Percentiles rank a stretch among this genome's conserved stretches.
These are phyloP conservation scores for Eurotiales sp. DNA, from an alignment of 2,329 filamentous ascomycete species.

Conservation along the genomic window DNA sequence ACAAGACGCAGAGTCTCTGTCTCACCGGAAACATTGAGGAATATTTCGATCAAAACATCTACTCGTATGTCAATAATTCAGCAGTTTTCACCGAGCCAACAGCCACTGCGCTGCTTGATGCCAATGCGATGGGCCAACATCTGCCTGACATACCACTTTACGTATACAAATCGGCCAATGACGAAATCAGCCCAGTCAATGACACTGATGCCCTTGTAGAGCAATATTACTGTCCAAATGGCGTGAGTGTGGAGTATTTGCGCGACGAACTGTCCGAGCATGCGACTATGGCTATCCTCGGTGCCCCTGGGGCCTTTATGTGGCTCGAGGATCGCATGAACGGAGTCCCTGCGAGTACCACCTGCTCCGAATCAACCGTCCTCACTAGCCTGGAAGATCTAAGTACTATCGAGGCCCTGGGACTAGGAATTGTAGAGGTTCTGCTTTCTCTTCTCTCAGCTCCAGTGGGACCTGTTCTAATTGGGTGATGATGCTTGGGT, in stretches of 20 bases:
- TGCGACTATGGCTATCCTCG: conserved; percentile 30
- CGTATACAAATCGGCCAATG: conserved; percentile 49
- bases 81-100: conserved; percentile 17
- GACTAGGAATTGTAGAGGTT: conserved; percentile 10
- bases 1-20: conserved; percentile 21
- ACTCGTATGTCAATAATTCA: conserved; percentile 19
- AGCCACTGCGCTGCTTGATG: conserved; percentile 17
- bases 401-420: conserved; percentile 11
- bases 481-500: conserved; percentile 16
- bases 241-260: conserved; percentile 43
- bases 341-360: conserved; percentile 11
- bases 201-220: conserved; percentile 45
- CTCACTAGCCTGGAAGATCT: conserved; percentile 18
- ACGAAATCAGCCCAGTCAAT: conserved; percentile 43
- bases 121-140: conserved; percentile 34
- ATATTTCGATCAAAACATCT: conserved; percentile 22
- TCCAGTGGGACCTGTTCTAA: conserved; percentile 12
- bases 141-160: conserved; percentile 48
- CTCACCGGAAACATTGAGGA: conserved; percentile 19
- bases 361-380: conserved; percentile 17
- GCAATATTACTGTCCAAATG: conserved; percentile 31
- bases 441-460: conserved; percentile 12
- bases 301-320: conserved; percentile 28
- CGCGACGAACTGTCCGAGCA: conserved; percentile 45
- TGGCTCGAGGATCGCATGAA: conserved; percentile 27